phyloP scores from a whole-genome alignment of 179 eudicot genomes.

The Beta corolliflora region DNA sequence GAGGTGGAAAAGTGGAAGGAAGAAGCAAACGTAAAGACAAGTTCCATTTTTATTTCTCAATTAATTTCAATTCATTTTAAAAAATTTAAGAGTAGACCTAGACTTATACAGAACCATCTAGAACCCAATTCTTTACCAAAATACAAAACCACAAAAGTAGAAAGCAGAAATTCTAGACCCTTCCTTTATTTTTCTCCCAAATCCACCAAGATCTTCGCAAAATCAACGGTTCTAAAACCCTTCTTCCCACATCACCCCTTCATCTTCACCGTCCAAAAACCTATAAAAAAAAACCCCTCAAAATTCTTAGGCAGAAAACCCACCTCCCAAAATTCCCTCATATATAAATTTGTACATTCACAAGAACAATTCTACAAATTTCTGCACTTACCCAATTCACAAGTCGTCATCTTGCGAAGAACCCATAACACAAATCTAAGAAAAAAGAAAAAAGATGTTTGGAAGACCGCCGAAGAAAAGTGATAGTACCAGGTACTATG shows the following conservation, averaged over 20 bases:
- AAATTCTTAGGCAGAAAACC: neutral
- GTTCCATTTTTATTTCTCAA: too few relatives aligned
- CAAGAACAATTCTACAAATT: neutral
- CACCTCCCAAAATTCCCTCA: neutral
- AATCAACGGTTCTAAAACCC: neutral
- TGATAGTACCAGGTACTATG: constrained; percentile 37
- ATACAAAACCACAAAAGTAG: neutral
- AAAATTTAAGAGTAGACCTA: constrained; percentile 1
- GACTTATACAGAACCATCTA: neutral
- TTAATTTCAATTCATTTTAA: too few relatives aligned
- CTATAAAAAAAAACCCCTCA: too few relatives aligned
- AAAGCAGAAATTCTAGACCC: neutral
- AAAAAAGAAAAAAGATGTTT: constrained; percentile 27
- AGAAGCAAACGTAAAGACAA: neutral
- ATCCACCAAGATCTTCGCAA: neutral
- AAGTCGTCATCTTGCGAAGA: neutral
- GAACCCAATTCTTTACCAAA: neutral
- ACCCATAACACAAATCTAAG: neutral
- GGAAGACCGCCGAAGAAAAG: constrained; percentile 48
- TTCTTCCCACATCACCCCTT: neutral
- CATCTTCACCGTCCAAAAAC: neutral
- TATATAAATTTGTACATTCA: neutral
- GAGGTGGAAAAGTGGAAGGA: neutral
- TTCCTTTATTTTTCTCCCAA: neutral
- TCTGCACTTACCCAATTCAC: neutral